Conservation (phyloP, 2,329 filamentous ascomycete genomes). For the Thermochaetoides dissita region DNA sequence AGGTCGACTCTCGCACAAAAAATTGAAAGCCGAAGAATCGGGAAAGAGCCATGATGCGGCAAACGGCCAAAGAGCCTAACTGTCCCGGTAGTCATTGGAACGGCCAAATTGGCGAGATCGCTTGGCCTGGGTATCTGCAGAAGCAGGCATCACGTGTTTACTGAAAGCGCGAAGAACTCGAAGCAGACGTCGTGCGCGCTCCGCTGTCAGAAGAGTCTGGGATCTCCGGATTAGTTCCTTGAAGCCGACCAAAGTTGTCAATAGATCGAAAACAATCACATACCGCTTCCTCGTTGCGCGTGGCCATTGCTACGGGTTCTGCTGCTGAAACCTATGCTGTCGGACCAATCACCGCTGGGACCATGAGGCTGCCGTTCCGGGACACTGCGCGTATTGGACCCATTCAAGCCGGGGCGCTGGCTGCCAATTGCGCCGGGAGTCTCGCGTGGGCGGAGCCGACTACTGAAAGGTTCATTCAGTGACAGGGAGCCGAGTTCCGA, state of each 20-base stretch:
- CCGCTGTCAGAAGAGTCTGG: conserved; percentile 17
- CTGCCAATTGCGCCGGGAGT: conserved; percentile 51
- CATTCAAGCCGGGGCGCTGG: conserved; percentile 42
- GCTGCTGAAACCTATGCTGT: conserved; percentile 38
- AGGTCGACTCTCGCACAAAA: too few species aligned
- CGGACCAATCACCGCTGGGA: conserved; percentile 42
- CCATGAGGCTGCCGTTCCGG: conserved; percentile 52
- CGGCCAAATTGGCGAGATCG: too few species aligned
- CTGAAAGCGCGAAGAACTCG: conserved; percentile 2
- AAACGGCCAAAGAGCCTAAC: too few species aligned
- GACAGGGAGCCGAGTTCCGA: conserved; percentile 36
- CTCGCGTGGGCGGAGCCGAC: conserved; percentile 28
- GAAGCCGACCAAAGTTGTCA: too few species aligned
- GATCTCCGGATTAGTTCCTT: too few species aligned
- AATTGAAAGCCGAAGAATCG: too few species aligned
- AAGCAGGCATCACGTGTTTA: too few species aligned
- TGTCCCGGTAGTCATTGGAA: too few species aligned
- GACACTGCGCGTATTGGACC: conserved; percentile 27
- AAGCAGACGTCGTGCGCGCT: conserved; percentile 11
- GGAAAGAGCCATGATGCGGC: too few species aligned
- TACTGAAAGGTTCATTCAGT: conserved; percentile 35
- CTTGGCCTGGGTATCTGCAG: too few species aligned
- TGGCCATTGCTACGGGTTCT: conserved; percentile 46
- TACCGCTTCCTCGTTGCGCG: conserved; percentile 47
- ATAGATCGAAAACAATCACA: conserved; percentile 13